Base-by-base conservation (phyloP, 805 yeast genomes). In the Candida pini region DNA sequence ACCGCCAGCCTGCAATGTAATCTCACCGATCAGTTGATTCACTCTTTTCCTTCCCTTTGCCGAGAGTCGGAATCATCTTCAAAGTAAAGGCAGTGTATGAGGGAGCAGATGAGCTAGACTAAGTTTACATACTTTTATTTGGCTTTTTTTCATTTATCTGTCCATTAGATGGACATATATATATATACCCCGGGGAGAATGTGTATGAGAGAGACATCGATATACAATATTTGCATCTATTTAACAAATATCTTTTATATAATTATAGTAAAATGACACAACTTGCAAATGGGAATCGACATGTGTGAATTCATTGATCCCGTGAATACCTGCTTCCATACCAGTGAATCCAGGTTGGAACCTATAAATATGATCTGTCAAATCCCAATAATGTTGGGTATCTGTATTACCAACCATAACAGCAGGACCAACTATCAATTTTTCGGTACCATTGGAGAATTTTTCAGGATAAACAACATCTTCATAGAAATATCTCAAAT, bases 381-480 rank as follows among this genome's bases (percentile, higher is more conserved):
- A 59, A 28, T 58, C 51, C 87, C 86, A 79, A 56, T 78, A 82
- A 48, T 71, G 66, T 33, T 63, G 58, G 4, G 85, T 78, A 48
- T 81, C 87, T 5, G 87, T 80, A 56, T 78, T 79, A 8, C 79
- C 86, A 3, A 81, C 65, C 63, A 75, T 71, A 30, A 79, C 54
- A 22, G 73, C 66, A 1, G 87, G 86, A 1, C 82, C 68, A 9
- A 76, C 71, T 26, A 71, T 47, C 12, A 68, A 46, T 3, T 44
- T 35, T 13, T 63, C 62, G 3, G 37, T 33, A 4, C 29, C 34
- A 17, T 34, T 29, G 13, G 33, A 55, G 19, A 31, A 56, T n/a
- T 47, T 36, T 4, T 60, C 59, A 9, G 66, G 56, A 44, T 55
- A 58, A 6, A 64, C 63, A 33, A 68, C 44, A 22, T 69, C 69